Base-by-base conservation (phyloP, 1,139 yeast genomes). In the Candida pseudoviswanathii region DNA sequence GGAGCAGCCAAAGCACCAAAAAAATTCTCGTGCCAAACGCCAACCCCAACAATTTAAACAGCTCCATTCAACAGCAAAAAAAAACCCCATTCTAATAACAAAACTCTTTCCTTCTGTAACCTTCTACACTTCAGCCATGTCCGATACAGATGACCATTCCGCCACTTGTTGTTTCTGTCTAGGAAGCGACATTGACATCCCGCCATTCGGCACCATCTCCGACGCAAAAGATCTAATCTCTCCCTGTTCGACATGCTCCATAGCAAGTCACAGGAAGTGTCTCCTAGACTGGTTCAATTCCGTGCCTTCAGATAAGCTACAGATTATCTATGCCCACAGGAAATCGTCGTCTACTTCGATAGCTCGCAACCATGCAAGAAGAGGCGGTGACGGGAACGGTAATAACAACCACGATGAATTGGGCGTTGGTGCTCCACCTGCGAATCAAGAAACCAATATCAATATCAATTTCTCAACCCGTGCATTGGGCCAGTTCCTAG, bases 281-380 rank as follows among this genome's bases (percentile, higher is more conserved):
- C 59, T 76, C 29, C 50, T 72, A 10, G 80, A 75, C 51, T 76
- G 80, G 80, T 71, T 74, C 59, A 67, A 70, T 53, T 64, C 76
- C 5, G 59, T 75, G 21, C 71, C 75, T 3, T 50, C 65, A 9
- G 67, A 68, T 44, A 68, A 69, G 46, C 51, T 70, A 24, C 62
- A 62, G 31, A 53, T 68, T 0, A 54, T 66, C n/a, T 64, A 66
- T 33, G 56, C 64, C 5, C 46, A 36, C 26, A 34, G 33, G 21
- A 33, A 44, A 33, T 22, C 39, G 8, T 33, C 33, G 21, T 16
- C 31, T 3, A 27, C 45, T 27, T 41, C 33, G 8, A 32, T 49
- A 26, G 25, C 8, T 27, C 30, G 30, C 8, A 5, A 27, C 5
- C 30, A 27, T 5, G 30, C 45, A 36, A 46, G 54, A 42, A 6